Conservation (phyloP, 176 grass and related monocot genomes). For the Aegilops tauschii region DNA sequence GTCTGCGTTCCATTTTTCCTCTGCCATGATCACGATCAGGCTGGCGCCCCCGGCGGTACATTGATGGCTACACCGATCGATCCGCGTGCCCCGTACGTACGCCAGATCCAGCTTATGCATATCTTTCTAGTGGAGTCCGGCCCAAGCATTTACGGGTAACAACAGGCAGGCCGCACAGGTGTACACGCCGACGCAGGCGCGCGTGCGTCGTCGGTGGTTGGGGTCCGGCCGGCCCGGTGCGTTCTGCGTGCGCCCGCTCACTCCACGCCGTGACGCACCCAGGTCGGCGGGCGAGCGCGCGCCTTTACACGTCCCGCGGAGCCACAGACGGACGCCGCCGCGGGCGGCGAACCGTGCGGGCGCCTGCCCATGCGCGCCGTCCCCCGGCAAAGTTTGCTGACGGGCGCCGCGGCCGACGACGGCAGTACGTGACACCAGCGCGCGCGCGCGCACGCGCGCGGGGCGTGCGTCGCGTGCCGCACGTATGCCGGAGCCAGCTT, state of each 20-base stretch:
- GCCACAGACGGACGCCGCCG: no score
- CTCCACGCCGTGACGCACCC: not conserved
- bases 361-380: no score
- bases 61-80: not conserved
- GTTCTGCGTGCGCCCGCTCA: not conserved
- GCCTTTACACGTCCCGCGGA: not conserved
- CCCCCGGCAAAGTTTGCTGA: not conserved
- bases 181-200: not conserved
- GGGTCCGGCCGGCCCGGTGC: no score
- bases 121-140: not conserved
- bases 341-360: not conserved
- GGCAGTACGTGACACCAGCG: no score
- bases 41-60: not conserved
- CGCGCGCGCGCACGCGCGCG: no score
- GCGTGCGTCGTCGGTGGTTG: not conserved
- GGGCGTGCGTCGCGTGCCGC: no score
- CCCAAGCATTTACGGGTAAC: not conserved
- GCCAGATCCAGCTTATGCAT: not conserved
- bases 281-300: no score
- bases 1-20: not conserved
- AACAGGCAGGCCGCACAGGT: not conserved
- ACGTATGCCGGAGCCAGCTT: no score
- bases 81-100: not conserved
- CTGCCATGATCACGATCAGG: not conserved
- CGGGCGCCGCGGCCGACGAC: no score